Evolutionary conservation across 139 green algal genomes (phyloP).

Genomic region (Chlamydomonas urium): DNA sequence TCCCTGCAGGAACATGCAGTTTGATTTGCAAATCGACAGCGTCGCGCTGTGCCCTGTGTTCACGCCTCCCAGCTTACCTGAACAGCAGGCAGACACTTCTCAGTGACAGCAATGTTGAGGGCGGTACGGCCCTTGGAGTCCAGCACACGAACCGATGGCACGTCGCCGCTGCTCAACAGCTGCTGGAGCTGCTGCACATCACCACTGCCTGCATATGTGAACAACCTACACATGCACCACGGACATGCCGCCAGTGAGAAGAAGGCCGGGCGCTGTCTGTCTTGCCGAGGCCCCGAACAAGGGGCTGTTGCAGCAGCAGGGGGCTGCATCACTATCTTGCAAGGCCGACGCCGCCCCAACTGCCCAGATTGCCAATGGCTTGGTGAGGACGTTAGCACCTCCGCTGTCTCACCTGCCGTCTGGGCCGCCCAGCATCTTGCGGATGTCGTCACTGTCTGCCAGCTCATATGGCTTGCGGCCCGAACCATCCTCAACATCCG

Average conservation of each 20-base stretch:
- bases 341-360: too few relatives aligned
- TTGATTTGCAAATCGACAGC: too few relatives aligned
- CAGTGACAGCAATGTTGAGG: conserved; percentile 48
- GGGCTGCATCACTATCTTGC: too few relatives aligned
- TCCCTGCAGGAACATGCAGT: too few relatives aligned
- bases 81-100: conserved; percentile 37
- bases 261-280: too few relatives aligned
- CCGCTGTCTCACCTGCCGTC: conserved; percentile 33
- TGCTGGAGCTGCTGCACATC: conserved; percentile 38
- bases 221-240: conserved; percentile 31
- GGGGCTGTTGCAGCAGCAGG: too few relatives aligned
- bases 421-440: conserved; percentile 53
- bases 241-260: not conserved
- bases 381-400: too few relatives aligned
- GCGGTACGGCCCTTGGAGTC: conserved; percentile 47
- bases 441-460: conserved; percentile 44
- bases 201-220: conserved; percentile 30
- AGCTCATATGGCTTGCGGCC: conserved; percentile 23
- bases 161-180: conserved; percentile 19
- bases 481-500: conserved; percentile 22
- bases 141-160: conserved; percentile 35
- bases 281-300: too few relatives aligned
- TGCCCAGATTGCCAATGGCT: too few relatives aligned
- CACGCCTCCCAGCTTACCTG: conserved; percentile 38
- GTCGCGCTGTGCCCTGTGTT: too few relatives aligned